Evolutionary conservation across 2,329 filamentous ascomycete genomes (phyloP), one percentile per base, ranked within the genome.

Genomic region (Ophiostoma piceae): DNA sequence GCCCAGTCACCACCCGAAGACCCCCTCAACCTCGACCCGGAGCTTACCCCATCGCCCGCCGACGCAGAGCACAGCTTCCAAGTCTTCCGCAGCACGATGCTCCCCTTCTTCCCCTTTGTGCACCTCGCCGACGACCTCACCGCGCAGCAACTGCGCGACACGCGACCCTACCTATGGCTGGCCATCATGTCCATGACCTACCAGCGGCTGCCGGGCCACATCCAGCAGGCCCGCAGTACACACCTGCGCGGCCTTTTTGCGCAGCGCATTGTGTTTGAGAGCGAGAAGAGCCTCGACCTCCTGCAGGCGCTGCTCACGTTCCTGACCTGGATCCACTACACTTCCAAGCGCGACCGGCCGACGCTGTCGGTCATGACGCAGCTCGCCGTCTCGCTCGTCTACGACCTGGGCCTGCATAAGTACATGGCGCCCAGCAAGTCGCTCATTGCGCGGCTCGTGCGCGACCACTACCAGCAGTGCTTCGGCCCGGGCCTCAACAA

Each of bases 121-220:
- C 74, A 80, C 51, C 73, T 85, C 0, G 75, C 79, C 0, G 71
- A 76, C 0, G 75, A 77, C 3, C 75, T 77, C 60, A 79, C 79
- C 0, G 79, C 82, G 1, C 75, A 76, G 26, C 72, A 78, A 19
- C 75, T 86, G 1, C 78, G 76, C 1, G 74, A 73, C 4, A 76
- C 81, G 11, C 76, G 78, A 4, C 84, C 85, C 0, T 82, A 84
- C 67, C 73, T 86, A 5, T 85, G 83, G 80, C 74, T 84, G 9
- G 80, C 79, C 47, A 83, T 87, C 66, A 79, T 82, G 74, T 79
- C 81, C 51, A 74, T 84, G 8, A 79, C 81, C 2, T 79, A 78
- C 65, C 82, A 79, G 72, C 81, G 80, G 1, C 75, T 78, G 0
- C 73, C 76, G 2, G 78, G 80, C 68, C 80, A 83, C 69, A 66